A percentile compares a stretch with the other conserved stretches of the same genome.
These are phyloP conservation scores for Coemansia sp. DNA, from an alignment of 192 early-diverging fungal genomes.

Conservation along the genomic window DNA sequence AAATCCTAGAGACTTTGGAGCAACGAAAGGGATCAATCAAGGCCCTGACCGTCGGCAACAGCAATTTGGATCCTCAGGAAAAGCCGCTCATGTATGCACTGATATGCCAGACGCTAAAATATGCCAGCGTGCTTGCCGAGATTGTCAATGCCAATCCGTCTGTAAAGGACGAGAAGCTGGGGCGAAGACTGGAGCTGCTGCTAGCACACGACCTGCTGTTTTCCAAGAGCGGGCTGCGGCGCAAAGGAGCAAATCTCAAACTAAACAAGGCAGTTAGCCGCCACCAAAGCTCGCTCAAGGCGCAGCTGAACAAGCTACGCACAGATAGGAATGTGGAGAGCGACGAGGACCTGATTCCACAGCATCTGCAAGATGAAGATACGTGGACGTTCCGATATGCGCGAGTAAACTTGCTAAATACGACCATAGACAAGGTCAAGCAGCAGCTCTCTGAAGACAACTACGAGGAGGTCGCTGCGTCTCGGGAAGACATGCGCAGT, in stretches of 20 bases:
- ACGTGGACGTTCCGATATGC: slow-evolving; percentile 75
- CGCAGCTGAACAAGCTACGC: slow-evolving; percentile 77
- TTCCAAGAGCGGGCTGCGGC: slow-evolving; percentile 67
- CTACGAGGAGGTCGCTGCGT: slow-evolving; percentile 46
- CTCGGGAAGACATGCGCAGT: slow-evolving; percentile 1
- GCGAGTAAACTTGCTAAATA: slow-evolving; percentile 80
- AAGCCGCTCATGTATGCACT: slow-evolving; percentile 88
- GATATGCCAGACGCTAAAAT: slow-evolving; percentile 90
- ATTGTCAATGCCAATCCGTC: slow-evolving; percentile 25
- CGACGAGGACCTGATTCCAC: slow-evolving; percentile 72
- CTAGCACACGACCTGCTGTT: slow-evolving; percentile 89
- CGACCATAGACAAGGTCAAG: slow-evolving; percentile 68
- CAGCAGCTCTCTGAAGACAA: slow-evolving; percentile 59
- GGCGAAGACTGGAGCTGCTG: slow-evolving; percentile 56
- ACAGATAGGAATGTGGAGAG: slow-evolving; percentile 61
- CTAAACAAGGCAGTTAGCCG: slow-evolving; percentile 66
- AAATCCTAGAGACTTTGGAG: slow-evolving; percentile 70
- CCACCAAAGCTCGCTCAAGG: slow-evolving; percentile 66
- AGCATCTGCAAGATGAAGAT: slow-evolving; percentile 50
- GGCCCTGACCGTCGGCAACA: slow-evolving; percentile 66
- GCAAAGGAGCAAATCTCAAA: slow-evolving; percentile 52
- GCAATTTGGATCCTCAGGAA: slow-evolving; percentile 55
- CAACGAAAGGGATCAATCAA: slow-evolving; percentile 77
- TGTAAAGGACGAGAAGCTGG: slow-evolving; percentile 39
- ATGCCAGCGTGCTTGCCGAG: slow-evolving; percentile 25